Evolutionary conservation across 768 basidiomycete species (phyloP), one percentile per base, ranked within the genome.

Genomic region (Suillus subalutaceus): DNA sequence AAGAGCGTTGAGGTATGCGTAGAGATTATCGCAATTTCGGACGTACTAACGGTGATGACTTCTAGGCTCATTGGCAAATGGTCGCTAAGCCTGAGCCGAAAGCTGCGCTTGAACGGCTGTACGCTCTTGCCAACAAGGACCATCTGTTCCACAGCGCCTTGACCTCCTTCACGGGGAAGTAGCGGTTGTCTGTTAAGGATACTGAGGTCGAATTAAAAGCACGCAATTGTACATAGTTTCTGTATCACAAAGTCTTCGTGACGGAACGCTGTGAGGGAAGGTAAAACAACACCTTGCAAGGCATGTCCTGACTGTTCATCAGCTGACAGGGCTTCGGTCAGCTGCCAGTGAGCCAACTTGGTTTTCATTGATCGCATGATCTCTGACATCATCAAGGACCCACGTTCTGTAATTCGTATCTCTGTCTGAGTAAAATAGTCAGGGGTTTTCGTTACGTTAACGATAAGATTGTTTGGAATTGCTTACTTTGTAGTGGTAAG

Each of bases 1-100:
- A 15, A 37, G 3, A 53, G 67, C 2, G 64, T 74, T 7, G 71
- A 76, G 74, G 75, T 77, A 48, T 10, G 75, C 64, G 18, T 16
- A 30, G 57, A 32, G 2, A 41, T 6, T 6, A 20, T 41, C 6
- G 5, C 10, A 2, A 30, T 41, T 41, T 41, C 18, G 6, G 38
- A 41, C 30, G 15, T 52, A 4, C 26, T 64, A 44, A 64, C 6
- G 48, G 16, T 20, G 50, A 32, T 53, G 23, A 30, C 37, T 15
- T 13, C 1, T 60, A 75, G 75, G 72, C 63, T 37, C 72, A 75
- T 10, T 7, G 2, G 57, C 64, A 75, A 10, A 18, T 44, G 12
- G 43, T 18, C 4, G 57, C 58, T 18, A 60, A 67, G 15, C 57
- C 63, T 30, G 72, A 68, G 5, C 44, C 58, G 12, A 65, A 30